These are phyloP conservation scores for Scytalidium lignicola DNA, from an alignment of 2,329 filamentous ascomycete genomes.

Conservation along the genomic window DNA sequence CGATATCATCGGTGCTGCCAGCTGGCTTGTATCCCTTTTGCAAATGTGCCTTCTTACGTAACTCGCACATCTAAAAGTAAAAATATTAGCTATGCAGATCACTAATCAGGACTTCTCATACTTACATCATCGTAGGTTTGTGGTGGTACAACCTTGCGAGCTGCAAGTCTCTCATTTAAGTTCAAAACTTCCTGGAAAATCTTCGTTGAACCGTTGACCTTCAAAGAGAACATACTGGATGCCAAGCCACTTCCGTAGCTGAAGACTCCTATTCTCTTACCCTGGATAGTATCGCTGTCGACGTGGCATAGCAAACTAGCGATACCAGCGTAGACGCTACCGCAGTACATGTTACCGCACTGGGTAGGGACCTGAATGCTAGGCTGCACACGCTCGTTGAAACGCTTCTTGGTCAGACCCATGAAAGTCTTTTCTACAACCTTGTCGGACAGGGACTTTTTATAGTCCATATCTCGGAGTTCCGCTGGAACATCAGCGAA, in stretches of 20 bases:
- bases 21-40: slow-evolving; percentile 72
- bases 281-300: slow-evolving; percentile 49
- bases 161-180: slow-evolving; percentile 62
- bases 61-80: slow-evolving; percentile 60
- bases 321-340: slow-evolving; percentile 53
- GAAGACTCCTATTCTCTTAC: slow-evolving; percentile 54
- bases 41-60: slow-evolving; percentile 78
- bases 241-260: slow-evolving; percentile 70
- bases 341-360: slow-evolving; percentile 62
- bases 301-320: slow-evolving; percentile 49
- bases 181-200: slow-evolving; percentile 63
- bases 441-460: slow-evolving; percentile 76
- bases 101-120: slow-evolving; percentile 11
- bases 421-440: slow-evolving; percentile 84
- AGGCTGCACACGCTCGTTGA: slow-evolving; percentile 70
- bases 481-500: slow-evolving; percentile 74
- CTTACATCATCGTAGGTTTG: slow-evolving; percentile 70
- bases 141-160: slow-evolving; percentile 61
- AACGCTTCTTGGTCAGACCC: slow-evolving; percentile 77
- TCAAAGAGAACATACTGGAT: slow-evolving; percentile 65
- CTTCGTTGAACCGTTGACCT: slow-evolving; percentile 65
- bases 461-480: slow-evolving; percentile 72
- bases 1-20: slow-evolving; percentile 63
- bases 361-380: slow-evolving; percentile 71
- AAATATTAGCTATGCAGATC: slow-evolving; percentile 2